phyloP scores from a whole-genome alignment of 208 protist genomes.

The Trypanosoma avium region DNA sequence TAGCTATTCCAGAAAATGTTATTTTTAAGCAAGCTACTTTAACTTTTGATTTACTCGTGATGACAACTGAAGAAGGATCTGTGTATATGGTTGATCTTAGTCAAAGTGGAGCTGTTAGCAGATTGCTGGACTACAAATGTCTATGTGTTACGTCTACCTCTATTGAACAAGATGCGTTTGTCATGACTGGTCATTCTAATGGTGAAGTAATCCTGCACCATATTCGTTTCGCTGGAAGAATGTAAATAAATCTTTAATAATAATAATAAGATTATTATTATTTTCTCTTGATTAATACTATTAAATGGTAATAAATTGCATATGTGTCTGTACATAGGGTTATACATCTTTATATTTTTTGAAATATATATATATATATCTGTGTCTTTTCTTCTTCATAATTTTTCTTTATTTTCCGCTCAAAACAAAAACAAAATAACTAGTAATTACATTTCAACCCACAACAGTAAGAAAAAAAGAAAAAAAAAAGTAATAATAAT shows the following conservation, averaged over 20 bases:
- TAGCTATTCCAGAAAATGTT: slow-evolving; percentile 7
- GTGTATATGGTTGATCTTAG: slow-evolving; percentile 24
- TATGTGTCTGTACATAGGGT: not conserved
- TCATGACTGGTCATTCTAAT: slow-evolving; percentile 27
- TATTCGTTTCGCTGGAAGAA: slow-evolving; percentile 19
- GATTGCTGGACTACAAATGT: slow-evolving; percentile 29
- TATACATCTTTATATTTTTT: no score
- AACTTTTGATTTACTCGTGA: slow-evolving; percentile 12
- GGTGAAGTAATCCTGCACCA: slow-evolving; percentile 28
- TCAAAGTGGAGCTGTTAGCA: slow-evolving; percentile 16
- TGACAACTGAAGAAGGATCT: slow-evolving; percentile 18
- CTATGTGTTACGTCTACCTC: slow-evolving; percentile 2
- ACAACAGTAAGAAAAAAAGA: not conserved
- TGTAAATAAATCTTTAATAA: no score
- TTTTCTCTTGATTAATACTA: no score
- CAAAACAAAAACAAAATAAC: no score
- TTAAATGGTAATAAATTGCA: no score
- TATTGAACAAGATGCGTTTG: slow-evolving; percentile 9
- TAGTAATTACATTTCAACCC: not conserved
- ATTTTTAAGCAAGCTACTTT: not conserved
- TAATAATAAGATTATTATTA: no score
- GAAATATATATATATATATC: not conserved
- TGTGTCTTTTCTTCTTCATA: slow-evolving; percentile 7
- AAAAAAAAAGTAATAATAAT: not conserved
- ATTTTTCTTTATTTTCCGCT: not conserved